Evolutionary conservation across 148 eudicot species (phyloP).

Genomic region (Polygonum maritimum): DNA sequence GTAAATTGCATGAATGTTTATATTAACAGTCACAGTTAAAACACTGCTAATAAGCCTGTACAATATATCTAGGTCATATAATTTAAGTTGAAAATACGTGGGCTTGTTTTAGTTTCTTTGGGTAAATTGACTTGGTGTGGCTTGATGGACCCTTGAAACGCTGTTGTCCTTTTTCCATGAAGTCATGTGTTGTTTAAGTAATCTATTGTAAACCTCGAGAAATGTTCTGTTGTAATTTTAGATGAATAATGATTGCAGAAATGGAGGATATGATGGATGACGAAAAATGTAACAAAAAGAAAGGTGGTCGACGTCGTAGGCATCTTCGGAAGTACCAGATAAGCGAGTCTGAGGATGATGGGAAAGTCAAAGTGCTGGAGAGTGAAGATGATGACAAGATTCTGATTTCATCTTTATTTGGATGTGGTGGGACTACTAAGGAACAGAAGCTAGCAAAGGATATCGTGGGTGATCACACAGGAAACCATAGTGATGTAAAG

Average conservation of each 20-base stretch:
- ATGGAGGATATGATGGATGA: conserved; percentile 18
- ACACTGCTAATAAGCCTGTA: neutral
- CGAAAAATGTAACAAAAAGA: conserved; percentile 21
- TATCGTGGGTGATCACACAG: neutral
- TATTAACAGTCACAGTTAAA: neutral
- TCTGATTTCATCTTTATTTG: conserved; percentile 35
- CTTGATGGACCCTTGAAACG: neutral
- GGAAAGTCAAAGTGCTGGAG: conserved; percentile 15
- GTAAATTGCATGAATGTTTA: neutral
- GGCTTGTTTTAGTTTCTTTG: neutral
- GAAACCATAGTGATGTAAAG: neutral
- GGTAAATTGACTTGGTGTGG: neutral
- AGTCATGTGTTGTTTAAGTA: neutral
- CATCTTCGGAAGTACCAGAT: conserved; percentile 37
- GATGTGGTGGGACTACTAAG: conserved; percentile 16
- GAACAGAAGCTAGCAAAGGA: conserved; percentile 8
- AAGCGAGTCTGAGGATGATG: conserved; percentile 55
- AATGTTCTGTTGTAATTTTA: neutral
- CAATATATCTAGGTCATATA: neutral
- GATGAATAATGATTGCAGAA: conserved; percentile 11
- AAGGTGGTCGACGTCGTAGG: conserved; percentile 15
- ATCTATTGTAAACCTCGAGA: neutral
- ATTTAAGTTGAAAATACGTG: neutral
- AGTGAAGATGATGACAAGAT: conserved; percentile 61
- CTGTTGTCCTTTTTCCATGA: neutral